Conservation (phyloP, 2,329 filamentous ascomycete species). For the Fusarium sp. region DNA sequence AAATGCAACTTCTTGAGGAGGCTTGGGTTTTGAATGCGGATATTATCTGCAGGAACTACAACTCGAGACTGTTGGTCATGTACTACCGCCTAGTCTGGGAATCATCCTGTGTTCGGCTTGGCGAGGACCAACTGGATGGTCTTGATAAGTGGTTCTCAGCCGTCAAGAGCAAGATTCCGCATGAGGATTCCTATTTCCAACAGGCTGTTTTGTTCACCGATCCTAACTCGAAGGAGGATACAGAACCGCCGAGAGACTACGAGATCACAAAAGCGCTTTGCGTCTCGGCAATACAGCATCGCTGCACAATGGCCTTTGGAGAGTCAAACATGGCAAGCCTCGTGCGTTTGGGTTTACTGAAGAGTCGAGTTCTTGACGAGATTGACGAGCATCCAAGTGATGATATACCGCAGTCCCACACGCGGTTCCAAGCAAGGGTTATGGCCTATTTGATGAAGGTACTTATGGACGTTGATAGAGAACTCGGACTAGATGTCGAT, state of each 20-base stretch:
- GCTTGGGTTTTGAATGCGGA: slow-evolving; percentile 12
- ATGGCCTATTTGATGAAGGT: slow-evolving; percentile 17
- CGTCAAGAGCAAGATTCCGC: background rate
- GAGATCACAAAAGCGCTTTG: slow-evolving; percentile 4
- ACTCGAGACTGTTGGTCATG: background rate
- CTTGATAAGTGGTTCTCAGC: slow-evolving; percentile 12
- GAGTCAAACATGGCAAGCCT: background rate
- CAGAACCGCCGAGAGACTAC: background rate
- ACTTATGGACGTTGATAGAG: background rate
- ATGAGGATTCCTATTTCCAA: background rate
- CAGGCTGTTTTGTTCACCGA: background rate
- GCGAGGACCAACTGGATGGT: background rate
- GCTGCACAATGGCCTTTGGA: background rate
- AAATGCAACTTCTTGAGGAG: background rate
- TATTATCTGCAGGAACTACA: background rate
- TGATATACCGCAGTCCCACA: background rate
- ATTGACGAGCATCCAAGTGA: background rate
- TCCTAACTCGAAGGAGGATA: background rate
- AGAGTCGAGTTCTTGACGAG: slow-evolving; percentile 6
- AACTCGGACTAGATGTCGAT: background rate
- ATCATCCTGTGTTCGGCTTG: background rate
- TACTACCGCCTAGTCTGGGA: slow-evolving; percentile 25
- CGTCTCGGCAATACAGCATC: slow-evolving; percentile 19
- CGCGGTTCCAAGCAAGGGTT: background rate
- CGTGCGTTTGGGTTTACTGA: background rate